Base-by-base conservation (phyloP, 768 basidiomycete genomes). In the Pholiota microspora region DNA sequence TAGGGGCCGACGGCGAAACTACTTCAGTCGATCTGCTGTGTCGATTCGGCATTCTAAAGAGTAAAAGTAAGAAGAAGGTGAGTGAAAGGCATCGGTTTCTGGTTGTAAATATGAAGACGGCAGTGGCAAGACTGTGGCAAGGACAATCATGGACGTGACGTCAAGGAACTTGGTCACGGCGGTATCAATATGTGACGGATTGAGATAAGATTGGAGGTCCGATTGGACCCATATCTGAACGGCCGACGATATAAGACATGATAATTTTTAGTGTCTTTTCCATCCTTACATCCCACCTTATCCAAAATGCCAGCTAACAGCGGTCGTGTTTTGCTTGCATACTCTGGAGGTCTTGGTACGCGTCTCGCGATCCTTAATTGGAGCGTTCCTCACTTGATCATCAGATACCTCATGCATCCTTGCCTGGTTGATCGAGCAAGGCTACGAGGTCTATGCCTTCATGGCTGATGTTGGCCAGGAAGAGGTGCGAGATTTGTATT, bases 401-500 rank as follows among this genome's bases (percentile, higher is more conserved):
- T 45, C 42, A 95, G 97, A 99, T 73, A 99, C 97, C 18, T 98
- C 96, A 32, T 98, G 96, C 75, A 99, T 99, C 76, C 88, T 98
- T 64, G 93, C 93, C 49, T 99, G 96, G 96, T 79, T 99, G 73
- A 94, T 98, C 72, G 97, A 99, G 70, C 81, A 98, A 70, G 94
- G 93, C 54, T 99, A 98, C 74, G 92, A 98, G 67, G 96, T 98
- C 59, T 85, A 89, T 62, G 93, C 94, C 21, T 98, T 95, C 82
- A 94, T 96, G 91, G 92, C 93, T 10, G 92, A 95, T 74, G 89
- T 96, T 53, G 93, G 92, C 10, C 92, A 94, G 64, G 92, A 94
- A 71, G 92, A 94, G 78, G 91, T 85, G 49, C 27, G 73, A 59
- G 25, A 3, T 29, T 12, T 4, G 9, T 1, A 23, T 24, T 38